phyloP scores from a whole-genome alignment of 805 yeast genomes.

The Candida incommunis region DNA sequence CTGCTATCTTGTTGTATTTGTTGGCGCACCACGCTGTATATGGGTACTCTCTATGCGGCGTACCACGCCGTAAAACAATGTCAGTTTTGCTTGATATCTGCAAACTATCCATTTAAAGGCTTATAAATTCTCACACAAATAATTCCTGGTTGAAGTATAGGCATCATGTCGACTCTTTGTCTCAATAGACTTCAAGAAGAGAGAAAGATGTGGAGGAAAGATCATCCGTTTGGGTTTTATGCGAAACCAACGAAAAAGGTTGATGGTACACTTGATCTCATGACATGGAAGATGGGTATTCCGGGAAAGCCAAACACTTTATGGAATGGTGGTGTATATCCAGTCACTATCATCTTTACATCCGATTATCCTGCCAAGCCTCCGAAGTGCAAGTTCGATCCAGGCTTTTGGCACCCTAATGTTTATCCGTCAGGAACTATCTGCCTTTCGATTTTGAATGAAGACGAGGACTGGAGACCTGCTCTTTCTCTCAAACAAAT shows the following conservation, averaged over 20 bases:
- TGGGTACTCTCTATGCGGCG: too few species aligned
- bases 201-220: constrained; percentile 95
- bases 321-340: constrained; percentile 88
- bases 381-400: constrained; percentile 82
- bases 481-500: constrained; percentile 86
- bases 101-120: too few species aligned
- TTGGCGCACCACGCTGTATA: too few species aligned
- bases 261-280: constrained; percentile 77
- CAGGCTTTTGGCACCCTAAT: constrained; percentile 90
- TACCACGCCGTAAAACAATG: too few species aligned
- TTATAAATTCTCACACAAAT: too few species aligned
- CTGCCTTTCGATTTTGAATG: constrained; percentile 84
- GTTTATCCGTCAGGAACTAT: constrained; percentile 96
- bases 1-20: too few species aligned
- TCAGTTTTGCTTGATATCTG: too few species aligned
- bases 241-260: constrained; percentile 76
- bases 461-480: constrained; percentile 96
- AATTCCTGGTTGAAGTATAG: too few species aligned
- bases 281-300: constrained; percentile 86
- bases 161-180: constrained; percentile 34
- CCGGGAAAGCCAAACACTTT: constrained; percentile 82
- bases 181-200: constrained; percentile 83
- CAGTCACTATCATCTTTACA: constrained; percentile 69
- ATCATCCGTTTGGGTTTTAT: constrained; percentile 93
- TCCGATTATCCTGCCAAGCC: constrained; percentile 92